Evolutionary conservation across 2,329 filamentous ascomycete genomes (phyloP).

Genomic region (Colletotrichum neosansevieriae): DNA sequence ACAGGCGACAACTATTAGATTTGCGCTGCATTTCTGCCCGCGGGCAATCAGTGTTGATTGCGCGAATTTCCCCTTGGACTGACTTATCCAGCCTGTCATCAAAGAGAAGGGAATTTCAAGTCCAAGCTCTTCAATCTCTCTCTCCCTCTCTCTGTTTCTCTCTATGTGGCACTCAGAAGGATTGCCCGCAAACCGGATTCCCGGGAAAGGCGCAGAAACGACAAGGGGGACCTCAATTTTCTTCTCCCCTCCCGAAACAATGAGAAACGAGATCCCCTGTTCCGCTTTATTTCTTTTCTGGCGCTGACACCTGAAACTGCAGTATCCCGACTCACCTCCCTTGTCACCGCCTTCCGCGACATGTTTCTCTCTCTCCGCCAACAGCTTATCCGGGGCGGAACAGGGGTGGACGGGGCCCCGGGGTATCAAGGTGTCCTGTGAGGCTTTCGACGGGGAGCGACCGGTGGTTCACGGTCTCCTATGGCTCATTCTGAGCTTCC

Average conservation of each 20-base stretch:
- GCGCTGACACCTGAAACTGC: slow-evolving; percentile 31
- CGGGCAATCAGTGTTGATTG: too few relatives aligned
- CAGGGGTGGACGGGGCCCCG: slow-evolving; percentile 2
- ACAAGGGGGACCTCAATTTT: slow-evolving; percentile 13
- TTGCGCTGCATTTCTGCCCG: too few relatives aligned
- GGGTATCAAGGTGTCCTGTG: slow-evolving; percentile 17
- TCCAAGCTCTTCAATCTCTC: not conserved
- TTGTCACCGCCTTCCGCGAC: slow-evolving; percentile 22
- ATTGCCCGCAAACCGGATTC: slow-evolving; percentile 27
- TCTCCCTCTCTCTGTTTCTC: not conserved
- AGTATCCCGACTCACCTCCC: slow-evolving; percentile 15
- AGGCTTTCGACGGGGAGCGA: slow-evolving; percentile 2
- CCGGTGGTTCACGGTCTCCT: too few relatives aligned
- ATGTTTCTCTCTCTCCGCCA: slow-evolving; percentile 23
- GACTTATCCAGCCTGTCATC: not conserved
- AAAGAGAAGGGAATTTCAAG: not conserved
- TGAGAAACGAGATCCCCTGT: slow-evolving; percentile 11
- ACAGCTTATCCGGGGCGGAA: slow-evolving; percentile 23
- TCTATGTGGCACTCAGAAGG: not conserved
- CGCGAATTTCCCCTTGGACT: not conserved
- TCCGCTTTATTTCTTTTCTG: slow-evolving; percentile 22
- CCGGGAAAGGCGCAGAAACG: slow-evolving; percentile 20
- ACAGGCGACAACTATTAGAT: not conserved
- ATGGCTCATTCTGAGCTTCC: too few relatives aligned
- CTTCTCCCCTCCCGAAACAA: slow-evolving; percentile 22